Evolutionary conservation across 129 eudicot genomes (phyloP).

Genomic region (Ambrosia trifida): DNA sequence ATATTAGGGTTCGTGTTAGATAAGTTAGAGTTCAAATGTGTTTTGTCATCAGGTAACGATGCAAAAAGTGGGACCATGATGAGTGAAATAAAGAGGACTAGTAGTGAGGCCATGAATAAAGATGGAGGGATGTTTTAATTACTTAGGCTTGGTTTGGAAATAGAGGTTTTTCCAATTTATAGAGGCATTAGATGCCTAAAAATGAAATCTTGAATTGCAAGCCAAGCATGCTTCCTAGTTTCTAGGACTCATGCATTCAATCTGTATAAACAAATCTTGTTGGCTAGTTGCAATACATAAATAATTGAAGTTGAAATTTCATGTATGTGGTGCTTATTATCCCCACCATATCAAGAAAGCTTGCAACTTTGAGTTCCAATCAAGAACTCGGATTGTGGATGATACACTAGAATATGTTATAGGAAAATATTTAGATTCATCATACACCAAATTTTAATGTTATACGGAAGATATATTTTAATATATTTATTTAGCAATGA

Average conservation of each 20-base stretch:
- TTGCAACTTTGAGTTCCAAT: constrained; percentile 38
- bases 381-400: constrained; percentile 37
- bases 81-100: constrained; percentile 16
- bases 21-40: neutral
- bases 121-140: neutral
- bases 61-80: constrained; percentile 16
- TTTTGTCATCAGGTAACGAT: constrained; percentile 5
- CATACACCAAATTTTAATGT: no score
- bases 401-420: neutral
- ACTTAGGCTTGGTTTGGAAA: neutral
- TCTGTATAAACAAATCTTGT: constrained; percentile 26
- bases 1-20: constrained; percentile 6
- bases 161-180: constrained; percentile 17
- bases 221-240: constrained; percentile 29
- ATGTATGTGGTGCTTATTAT: constrained; percentile 29
- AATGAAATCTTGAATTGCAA: constrained; percentile 31
- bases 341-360: constrained; percentile 32
- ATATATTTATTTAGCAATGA: no score
- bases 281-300: constrained; percentile 22
- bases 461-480: no score
- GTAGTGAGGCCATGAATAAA: constrained; percentile 26
- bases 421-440: no score
- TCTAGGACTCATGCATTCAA: constrained; percentile 28
- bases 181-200: constrained; percentile 27
- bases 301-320: constrained; percentile 3